Base-by-base conservation (phyloP, 2,329 filamentous ascomycete genomes). In the Diplodia scrobiculata region DNA sequence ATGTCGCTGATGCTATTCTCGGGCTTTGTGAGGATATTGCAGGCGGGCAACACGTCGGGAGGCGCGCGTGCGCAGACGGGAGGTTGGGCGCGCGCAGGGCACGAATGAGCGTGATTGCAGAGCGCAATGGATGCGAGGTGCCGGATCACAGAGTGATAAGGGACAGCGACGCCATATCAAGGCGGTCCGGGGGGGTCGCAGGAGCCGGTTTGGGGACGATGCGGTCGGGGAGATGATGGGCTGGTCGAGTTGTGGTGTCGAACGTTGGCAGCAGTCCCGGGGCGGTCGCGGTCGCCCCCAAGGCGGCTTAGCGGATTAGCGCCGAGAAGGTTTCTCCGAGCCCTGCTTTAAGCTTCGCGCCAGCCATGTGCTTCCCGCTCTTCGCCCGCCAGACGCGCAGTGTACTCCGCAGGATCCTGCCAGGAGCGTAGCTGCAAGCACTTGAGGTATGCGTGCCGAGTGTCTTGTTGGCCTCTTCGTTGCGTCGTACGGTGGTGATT, bases 171-270 rank as follows among this genome's bases (percentile, higher is more conserved):
- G 65, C 55, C 65, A 66, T 66, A 36, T 58, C 65, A 63, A 55
- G 65, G 19, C 55, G 55, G 48, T 66, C 65, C 55, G 34, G 47
- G 41, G 34, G 19, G 47, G n/a, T 45, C 54, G 58, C 19, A 60
- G 47, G 55, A 63, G 65, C 54, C 55, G 45, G 38, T 66, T 50
- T 63, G 55, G 65, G 55, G 55, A 27, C 47, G 64, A 66, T 51
- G 51, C 51, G 63, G 64, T 53, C 53, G 53, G 55, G 47, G 55
- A 50, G 64, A 47, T 53, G 65, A 66, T 62, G 65, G 65, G 54
- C 55, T 60, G 48, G 54, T 62, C 65, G 65, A 66, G 65, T 47
- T 66, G 65, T 54, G 58, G 65, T 66, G 65, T 62, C 38, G 65
- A 65, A 34, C 19, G 63, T 55, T 36, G 38, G 51, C 52, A 65